Evolutionary conservation across 1,139 yeast genomes (phyloP).

Genomic region (Blastobotrys serpentis): DNA sequence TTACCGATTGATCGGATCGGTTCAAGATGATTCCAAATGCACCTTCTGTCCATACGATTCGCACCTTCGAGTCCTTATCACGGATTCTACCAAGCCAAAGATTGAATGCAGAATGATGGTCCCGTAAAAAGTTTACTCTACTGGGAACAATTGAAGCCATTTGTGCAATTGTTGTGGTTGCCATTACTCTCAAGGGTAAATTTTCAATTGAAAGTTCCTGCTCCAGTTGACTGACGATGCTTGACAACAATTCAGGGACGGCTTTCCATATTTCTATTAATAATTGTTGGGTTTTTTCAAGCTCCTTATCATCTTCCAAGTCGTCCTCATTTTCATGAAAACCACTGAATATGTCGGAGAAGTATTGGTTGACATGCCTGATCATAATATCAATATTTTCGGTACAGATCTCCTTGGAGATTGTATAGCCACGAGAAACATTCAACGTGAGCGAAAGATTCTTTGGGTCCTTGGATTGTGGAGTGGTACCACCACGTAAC

Average conservation of each 20-base stretch:
- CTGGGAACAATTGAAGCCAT: conserved; percentile 54
- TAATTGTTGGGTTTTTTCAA: conserved; percentile 56
- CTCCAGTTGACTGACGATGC: conserved; percentile 77
- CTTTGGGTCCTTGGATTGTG: conserved; percentile 37
- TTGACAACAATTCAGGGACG: conserved; percentile 70
- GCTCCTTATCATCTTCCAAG: conserved; percentile 27
- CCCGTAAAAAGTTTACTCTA: conserved; percentile 56
- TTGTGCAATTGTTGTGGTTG: conserved; percentile 71
- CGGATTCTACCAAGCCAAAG: conserved; percentile 75
- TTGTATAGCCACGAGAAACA: conserved; percentile 58
- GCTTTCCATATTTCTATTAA: conserved; percentile 71
- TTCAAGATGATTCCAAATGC: conserved; percentile 47
- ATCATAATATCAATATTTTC: conserved; percentile 73
- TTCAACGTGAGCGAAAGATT: conserved; percentile 33
- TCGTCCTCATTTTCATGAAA: conserved; percentile 29
- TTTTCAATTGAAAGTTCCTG: conserved; percentile 74
- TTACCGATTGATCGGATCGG: conserved; percentile 48
- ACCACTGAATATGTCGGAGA: conserved; percentile 61
- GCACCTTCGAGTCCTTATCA: conserved; percentile 63
- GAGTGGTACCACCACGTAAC: conserved; percentile 33
- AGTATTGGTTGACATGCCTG: conserved; percentile 73
- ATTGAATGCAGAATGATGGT: conserved; percentile 61
- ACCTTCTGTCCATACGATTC: conserved; percentile 69
- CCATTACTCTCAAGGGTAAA: conserved; percentile 58
- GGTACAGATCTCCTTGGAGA: conserved; percentile 68